Evolutionary conservation across 148 eudicot genomes (phyloP).

Genomic region (Spergularia marina): DNA sequence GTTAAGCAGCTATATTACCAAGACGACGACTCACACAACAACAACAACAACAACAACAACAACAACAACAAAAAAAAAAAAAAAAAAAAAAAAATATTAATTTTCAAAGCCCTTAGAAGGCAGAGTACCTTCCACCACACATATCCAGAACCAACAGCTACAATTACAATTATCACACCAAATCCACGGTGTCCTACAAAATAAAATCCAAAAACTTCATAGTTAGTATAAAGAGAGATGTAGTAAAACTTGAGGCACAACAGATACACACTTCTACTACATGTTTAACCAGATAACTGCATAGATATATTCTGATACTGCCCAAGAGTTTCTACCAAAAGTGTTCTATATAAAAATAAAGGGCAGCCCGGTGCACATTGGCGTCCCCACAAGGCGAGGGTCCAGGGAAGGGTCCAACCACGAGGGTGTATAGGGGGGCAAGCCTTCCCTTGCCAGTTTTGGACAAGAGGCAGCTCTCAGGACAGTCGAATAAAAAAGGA

Average conservation of each 20-base stretch:
- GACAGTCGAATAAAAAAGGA: too few species aligned
- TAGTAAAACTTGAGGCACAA: neutral
- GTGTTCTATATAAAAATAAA: too few species aligned
- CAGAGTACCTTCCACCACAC: constrained; percentile 95
- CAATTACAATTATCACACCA: constrained; percentile 54
- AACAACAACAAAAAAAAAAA: neutral
- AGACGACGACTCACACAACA: neutral
- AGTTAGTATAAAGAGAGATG: neutral
- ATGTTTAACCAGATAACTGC: neutral
- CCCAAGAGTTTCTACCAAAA: too few species aligned
- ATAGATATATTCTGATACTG: too few species aligned
- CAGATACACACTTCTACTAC: neutral
- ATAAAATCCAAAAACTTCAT: constrained; percentile 1
- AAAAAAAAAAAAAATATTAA: neutral
- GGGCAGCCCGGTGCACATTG: too few species aligned
- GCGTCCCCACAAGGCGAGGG: too few species aligned
- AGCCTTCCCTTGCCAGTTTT: too few species aligned
- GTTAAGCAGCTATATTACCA: neutral
- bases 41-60: neutral
- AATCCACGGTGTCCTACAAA: constrained; percentile 65
- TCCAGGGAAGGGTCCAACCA: too few species aligned
- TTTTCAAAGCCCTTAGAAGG: neutral
- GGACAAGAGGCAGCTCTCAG: too few species aligned
- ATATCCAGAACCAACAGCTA: constrained; percentile 71
- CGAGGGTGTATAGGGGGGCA: too few species aligned